Conservation (phyloP, 169 alveolate species). For the Eimeria sp. region DNA sequence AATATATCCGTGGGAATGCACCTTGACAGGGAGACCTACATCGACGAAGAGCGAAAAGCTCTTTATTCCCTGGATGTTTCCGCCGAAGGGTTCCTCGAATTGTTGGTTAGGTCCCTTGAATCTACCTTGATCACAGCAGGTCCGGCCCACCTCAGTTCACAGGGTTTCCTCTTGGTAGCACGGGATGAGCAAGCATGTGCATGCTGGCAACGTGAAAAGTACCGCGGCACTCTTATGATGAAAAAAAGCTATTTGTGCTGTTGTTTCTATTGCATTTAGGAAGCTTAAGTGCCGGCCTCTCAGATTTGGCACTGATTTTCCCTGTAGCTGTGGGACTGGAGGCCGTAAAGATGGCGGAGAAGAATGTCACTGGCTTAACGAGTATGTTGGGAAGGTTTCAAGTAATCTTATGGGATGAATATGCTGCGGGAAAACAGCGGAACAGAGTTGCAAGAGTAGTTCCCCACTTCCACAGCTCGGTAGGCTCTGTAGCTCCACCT, state of each 20-base stretch:
- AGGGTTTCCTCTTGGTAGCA: neutral
- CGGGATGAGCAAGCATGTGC: neutral
- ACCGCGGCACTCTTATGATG: neutral
- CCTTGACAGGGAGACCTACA: constrained; percentile 20
- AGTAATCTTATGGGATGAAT: constrained; percentile 41
- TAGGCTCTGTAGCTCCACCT: neutral
- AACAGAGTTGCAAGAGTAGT: neutral
- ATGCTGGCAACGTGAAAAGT: neutral
- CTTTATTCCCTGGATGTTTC: constrained; percentile 43
- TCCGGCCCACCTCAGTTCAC: neutral
- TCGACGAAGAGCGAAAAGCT: neutral
- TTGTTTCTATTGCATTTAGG: neutral
- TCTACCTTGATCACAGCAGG: constrained; percentile 56
- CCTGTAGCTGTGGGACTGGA: constrained; percentile 34
- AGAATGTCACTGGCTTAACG: constrained; percentile 57
- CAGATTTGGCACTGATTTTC: constrained; percentile 43
- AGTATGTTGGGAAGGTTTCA: constrained; percentile 50
- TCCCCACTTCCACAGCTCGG: neutral
- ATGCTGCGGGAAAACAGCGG: constrained; percentile 13
- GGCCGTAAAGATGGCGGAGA: constrained; percentile 63
- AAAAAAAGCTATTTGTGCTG: neutral
- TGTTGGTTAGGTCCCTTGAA: constrained; percentile 44
- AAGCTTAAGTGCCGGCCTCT: constrained; percentile 42
- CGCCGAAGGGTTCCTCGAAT: constrained; percentile 29
- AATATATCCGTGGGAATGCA: constrained; percentile 24